A percentile compares a stretch with the other conserved stretches of the same genome.
These are phyloP conservation scores for Starmerella lactis-condensi DNA, from an alignment of 805 yeast species.

Conservation along the genomic window DNA sequence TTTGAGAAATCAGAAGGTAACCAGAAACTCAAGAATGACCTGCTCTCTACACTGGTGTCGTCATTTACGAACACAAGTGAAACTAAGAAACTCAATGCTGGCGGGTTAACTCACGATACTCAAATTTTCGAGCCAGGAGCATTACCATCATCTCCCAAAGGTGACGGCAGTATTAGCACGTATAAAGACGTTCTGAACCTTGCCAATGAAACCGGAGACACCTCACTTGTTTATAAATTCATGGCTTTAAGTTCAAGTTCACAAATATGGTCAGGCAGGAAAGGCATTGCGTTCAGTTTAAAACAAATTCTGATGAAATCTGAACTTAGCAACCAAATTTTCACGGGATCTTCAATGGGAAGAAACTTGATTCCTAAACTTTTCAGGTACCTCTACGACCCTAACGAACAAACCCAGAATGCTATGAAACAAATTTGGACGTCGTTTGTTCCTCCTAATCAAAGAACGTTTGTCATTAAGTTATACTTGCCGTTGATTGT, in stretches of 20 bases:
- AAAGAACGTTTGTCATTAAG: constrained; percentile 36
- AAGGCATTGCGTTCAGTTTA: constrained; percentile 85
- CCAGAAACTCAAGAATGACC: constrained; percentile 36
- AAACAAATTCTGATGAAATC: constrained; percentile 70
- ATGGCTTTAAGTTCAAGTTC: constrained; percentile 82
- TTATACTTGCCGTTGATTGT: constrained; percentile 41
- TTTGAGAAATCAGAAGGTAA: constrained; percentile 59
- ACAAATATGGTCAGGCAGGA: constrained; percentile 77
- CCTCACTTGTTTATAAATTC: constrained; percentile 78
- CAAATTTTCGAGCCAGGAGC: constrained; percentile 70
- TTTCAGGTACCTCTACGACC: constrained; percentile 72
- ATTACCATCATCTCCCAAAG: constrained; percentile 58
- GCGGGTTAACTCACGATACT: constrained; percentile 60
- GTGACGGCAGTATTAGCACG: constrained; percentile 47
- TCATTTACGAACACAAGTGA: constrained; percentile 60
- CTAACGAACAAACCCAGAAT: constrained; percentile 49
- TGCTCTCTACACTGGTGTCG: constrained; percentile 51
- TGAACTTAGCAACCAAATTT: constrained; percentile 39
- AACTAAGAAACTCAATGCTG: constrained; percentile 31
- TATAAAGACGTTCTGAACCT: constrained; percentile 73
- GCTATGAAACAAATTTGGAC: constrained; percentile 87
- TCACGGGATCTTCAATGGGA: constrained; percentile 34
- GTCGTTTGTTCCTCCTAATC: constrained; percentile 30
- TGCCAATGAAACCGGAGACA: constrained; percentile 92
- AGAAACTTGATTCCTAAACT: constrained; percentile 57